Evolutionary conservation across 2,329 filamentous ascomycete genomes (phyloP), one percentile per base, ranked within the genome.

Genomic region (Alternaria gansuensis): DNA sequence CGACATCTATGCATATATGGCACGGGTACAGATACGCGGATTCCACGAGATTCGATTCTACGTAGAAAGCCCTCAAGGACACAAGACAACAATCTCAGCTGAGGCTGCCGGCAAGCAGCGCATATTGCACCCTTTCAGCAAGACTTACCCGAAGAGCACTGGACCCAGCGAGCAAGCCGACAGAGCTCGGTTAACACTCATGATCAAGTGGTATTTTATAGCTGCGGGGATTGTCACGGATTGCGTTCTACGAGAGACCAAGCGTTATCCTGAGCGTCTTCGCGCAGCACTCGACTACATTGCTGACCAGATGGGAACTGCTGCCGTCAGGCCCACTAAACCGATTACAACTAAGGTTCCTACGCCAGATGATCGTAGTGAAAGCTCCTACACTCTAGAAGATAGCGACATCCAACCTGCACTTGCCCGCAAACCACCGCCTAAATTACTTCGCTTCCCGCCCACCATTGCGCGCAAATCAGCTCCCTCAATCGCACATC

Each of bases 111-210:
- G 46, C 24, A 56, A 44, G 17, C 54, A 63, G 31, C 46, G 58
- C 29, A 29, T 65, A 11, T 21, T 59, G 10, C 63, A 65, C 23
- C 63, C 63, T 17, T 65, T 65, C 41, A 59, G 57, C 41, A 65
- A 63, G 11, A 57, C 51, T 11, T 61, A 43, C 14, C 54, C 58
- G 4, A 61, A 50, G 26, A 40, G 26, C n/a, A 31, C 43, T 9
- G n/a, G 24, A 5, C n/a, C 28, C 11, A 39, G 54, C 14, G 51
- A 51, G 3, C 40, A 49, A 23, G 33, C 49, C 26, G 57, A 60
- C 28, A 51, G 41, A 48, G 51, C 54, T 7, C 45, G 49, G 14
- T 39, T 59, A 1, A 54, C 57, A 3, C 51, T 60, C 1, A 49
- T 59, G 34, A 37, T 61, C 8, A 65, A 61, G 31, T 63, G 41